A percentile compares a stretch with the other conserved stretches of the same genome.
phyloP scores from a whole-genome alignment of 1,284 basidiomycete genomes.

The Ceratobasidium sp. region DNA sequence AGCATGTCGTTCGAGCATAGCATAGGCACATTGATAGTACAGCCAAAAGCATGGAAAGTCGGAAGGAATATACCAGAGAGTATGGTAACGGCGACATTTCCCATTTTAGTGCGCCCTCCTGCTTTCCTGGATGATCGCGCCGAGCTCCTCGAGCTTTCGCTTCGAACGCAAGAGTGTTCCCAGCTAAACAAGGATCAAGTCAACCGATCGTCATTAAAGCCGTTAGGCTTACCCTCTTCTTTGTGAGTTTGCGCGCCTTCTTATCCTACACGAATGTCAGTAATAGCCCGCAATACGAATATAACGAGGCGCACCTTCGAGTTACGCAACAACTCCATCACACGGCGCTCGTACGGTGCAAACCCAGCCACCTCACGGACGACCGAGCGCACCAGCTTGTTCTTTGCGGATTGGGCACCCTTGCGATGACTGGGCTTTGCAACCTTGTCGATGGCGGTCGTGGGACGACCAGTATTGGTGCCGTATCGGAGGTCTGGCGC shows the following conservation, averaged over 20 bases:
- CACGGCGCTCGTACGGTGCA: slow-evolving; percentile 97
- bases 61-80: slow-evolving; percentile 7
- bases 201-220: background rate
- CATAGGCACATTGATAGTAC: slow-evolving; percentile 41
- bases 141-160: slow-evolving; percentile 96
- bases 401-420: slow-evolving; percentile 86
- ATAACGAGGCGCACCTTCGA: slow-evolving; percentile 77
- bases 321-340: slow-evolving; percentile 99
- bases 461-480: slow-evolving; percentile 92
- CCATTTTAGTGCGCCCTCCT: slow-evolving; percentile 62
- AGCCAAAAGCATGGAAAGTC: slow-evolving; percentile 41
- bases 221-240: slow-evolving; percentile 88
- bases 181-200: slow-evolving; percentile 64
- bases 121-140: slow-evolving; percentile 90
- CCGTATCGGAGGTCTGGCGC: slow-evolving; percentile 86
- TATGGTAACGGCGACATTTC: background rate
- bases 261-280: slow-evolving; percentile 73
- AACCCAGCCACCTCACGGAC: slow-evolving; percentile 97
- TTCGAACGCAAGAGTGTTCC: slow-evolving; percentile 96
- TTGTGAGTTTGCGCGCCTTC: slow-evolving; percentile 97
- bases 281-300: background rate
- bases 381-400: slow-evolving; percentile 90
- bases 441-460: slow-evolving; percentile 84
- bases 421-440: slow-evolving; percentile 92
- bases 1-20: slow-evolving; percentile 43